Evolutionary conservation across 1,284 basidiomycete genomes (phyloP).

Genomic region (Apiotrichum sp.): DNA sequence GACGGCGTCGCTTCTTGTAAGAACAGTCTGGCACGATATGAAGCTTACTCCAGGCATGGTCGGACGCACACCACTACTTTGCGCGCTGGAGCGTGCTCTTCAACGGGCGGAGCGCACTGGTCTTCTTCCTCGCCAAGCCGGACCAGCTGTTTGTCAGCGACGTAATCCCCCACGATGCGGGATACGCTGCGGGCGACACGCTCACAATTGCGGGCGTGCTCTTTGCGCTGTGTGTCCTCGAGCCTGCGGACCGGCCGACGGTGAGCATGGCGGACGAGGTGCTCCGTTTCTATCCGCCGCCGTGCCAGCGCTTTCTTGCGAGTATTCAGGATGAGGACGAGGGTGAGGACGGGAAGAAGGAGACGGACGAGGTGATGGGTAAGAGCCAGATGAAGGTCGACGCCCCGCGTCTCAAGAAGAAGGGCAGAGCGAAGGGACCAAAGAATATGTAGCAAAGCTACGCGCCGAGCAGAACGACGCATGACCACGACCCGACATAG

Average conservation of each 20-base stretch:
- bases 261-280: slow-evolving; percentile 5
- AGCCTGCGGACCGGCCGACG: slow-evolving; percentile 2
- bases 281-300: background rate
- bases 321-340: too few species aligned
- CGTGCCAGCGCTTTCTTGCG: background rate
- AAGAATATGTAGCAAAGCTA: too few species aligned
- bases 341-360: too few species aligned
- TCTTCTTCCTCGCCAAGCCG: slow-evolving; percentile 11
- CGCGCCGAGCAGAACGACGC: too few species aligned
- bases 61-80: slow-evolving; percentile 9
- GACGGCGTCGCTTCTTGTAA: slow-evolving; percentile 4
- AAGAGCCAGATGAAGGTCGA: too few species aligned
- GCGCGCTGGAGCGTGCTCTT: slow-evolving; percentile 11
- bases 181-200: background rate
- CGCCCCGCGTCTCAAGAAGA: too few species aligned
- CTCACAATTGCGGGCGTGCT: slow-evolving; percentile 4
- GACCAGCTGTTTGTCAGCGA: slow-evolving; percentile 7
- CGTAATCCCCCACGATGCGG: slow-evolving; percentile 4
- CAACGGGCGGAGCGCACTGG: slow-evolving; percentile 7
- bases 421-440: too few species aligned
- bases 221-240: slow-evolving; percentile 5
- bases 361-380: too few species aligned
- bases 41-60: slow-evolving; percentile 7
- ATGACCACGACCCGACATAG: too few species aligned
- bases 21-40: background rate